Evolutionary conservation across 1,284 basidiomycete genomes (phyloP).

Genomic region (Ceratobasidium sp.): DNA sequence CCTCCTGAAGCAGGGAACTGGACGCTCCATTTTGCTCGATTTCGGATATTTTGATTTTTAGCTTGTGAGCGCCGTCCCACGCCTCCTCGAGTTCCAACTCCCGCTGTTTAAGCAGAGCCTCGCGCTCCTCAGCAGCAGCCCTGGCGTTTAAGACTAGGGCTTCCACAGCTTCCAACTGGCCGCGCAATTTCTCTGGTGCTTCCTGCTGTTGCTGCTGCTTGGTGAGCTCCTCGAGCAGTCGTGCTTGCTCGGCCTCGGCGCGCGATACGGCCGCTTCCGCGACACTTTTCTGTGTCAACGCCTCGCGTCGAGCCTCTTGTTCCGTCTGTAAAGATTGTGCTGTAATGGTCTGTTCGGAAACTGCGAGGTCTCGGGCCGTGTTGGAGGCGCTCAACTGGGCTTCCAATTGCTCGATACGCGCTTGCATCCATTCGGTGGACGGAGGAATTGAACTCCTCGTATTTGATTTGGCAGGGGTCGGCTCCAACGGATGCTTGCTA

Average conservation of each 20-base stretch:
- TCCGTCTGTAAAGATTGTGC: constrained; percentile 12
- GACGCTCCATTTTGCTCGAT: not conserved
- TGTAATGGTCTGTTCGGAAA: constrained; percentile 25
- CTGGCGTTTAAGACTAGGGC: not conserved
- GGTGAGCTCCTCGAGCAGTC: constrained; percentile 17
- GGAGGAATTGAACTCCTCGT: constrained; percentile 2
- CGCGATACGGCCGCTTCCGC: constrained; percentile 24
- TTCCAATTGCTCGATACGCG: constrained; percentile 31
- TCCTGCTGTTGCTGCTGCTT: not conserved
- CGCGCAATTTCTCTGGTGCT: not conserved
- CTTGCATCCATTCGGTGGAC: constrained; percentile 36
- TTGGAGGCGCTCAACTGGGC: constrained; percentile 15
- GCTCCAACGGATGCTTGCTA: not conserved
- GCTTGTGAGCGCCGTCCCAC: constrained; percentile 25
- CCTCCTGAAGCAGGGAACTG: not conserved
- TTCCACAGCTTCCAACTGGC: not conserved
- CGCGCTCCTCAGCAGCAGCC: not conserved
- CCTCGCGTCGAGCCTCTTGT: constrained; percentile 24
- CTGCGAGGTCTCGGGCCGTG: constrained; percentile 38
- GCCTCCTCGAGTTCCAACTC: constrained; percentile 34
- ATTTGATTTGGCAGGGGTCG: not conserved
- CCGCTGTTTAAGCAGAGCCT: constrained; percentile 11
- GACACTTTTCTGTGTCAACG: constrained; percentile 34
- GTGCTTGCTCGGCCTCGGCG: constrained; percentile 33
- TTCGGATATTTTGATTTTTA: constrained; percentile 10